Percentiles rank a stretch among this genome's conserved stretches.
Conservation (phyloP, 768 basidiomycete genomes). For the Auriscalpium vulgare region DNA sequence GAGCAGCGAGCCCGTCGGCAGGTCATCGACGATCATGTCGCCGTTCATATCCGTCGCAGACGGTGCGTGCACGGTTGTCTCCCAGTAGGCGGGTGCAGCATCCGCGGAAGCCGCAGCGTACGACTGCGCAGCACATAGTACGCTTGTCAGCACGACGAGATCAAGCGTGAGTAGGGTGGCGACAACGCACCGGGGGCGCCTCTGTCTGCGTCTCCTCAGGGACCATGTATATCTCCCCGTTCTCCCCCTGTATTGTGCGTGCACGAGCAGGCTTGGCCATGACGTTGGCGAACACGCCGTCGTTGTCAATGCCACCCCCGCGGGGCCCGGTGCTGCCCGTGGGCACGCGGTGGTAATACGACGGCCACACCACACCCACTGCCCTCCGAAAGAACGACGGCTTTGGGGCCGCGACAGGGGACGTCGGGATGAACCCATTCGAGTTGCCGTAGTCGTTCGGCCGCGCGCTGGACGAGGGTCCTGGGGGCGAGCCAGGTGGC, state of each 20-base stretch:
- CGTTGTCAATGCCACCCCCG: slow-evolving; percentile 77
- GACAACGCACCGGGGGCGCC: slow-evolving; percentile 68
- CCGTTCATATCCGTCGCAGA: slow-evolving; percentile 37
- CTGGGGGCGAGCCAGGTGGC: slow-evolving; percentile 74
- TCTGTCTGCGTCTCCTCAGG: slow-evolving; percentile 81
- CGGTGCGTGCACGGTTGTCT: slow-evolving; percentile 88
- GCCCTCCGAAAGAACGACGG: slow-evolving; percentile 53
- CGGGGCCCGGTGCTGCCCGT: slow-evolving; percentile 25
- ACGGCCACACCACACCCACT: slow-evolving; percentile 54
- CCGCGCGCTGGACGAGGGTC: slow-evolving; percentile 44
- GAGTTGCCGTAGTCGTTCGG: slow-evolving; percentile 69
- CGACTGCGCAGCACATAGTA: slow-evolving; percentile 40
- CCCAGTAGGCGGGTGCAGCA: slow-evolving; percentile 93
- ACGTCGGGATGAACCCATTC: slow-evolving; percentile 54
- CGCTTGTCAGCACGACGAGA: no score
- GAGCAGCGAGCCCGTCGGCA: slow-evolving; percentile 73
- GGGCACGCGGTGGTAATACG: slow-evolving; percentile 51
- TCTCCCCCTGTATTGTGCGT: slow-evolving; percentile 36
- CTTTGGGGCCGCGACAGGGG: slow-evolving; percentile 29
- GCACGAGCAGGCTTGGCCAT: slow-evolving; percentile 70
- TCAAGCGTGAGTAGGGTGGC: no score
- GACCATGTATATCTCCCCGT: slow-evolving; percentile 53
- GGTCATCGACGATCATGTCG: slow-evolving; percentile 84
- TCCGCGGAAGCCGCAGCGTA: slow-evolving; percentile 86
- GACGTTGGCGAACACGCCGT: slow-evolving; percentile 94